A percentile compares a stretch with the other conserved stretches of the same genome.
Conservation (phyloP, 306 rosid species). For the Corylus heterophylla region DNA sequence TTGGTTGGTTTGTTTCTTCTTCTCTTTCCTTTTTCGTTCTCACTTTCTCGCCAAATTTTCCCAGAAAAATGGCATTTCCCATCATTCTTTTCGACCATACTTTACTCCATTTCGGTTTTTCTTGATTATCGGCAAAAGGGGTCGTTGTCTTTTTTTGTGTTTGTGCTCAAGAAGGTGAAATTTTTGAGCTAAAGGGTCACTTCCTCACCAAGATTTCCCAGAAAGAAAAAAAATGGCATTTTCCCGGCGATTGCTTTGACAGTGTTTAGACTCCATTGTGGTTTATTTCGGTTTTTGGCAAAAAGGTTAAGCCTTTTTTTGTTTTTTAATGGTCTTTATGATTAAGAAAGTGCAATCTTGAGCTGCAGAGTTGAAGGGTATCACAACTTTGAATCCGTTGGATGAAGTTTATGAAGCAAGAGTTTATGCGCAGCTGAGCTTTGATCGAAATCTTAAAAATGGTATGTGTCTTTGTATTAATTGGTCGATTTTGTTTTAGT, state of each 20-base stretch:
- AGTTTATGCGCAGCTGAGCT: slow-evolving; percentile 18
- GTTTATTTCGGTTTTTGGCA: slow-evolving; percentile 13
- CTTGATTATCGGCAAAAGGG: slow-evolving; percentile 24
- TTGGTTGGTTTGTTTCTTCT: background rate
- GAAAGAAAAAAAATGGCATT: slow-evolving; percentile 8
- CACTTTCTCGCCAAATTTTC: slow-evolving; percentile 12
- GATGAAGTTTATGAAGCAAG: slow-evolving; percentile 37
- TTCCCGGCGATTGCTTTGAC: slow-evolving; percentile 13
- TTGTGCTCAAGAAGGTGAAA: slow-evolving; percentile 5
- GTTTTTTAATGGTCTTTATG: slow-evolving; percentile 1
- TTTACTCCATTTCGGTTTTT: slow-evolving; percentile 22
- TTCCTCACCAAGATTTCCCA: background rate
- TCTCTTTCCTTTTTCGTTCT: slow-evolving; percentile 9
- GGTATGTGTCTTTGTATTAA: slow-evolving; percentile 40
- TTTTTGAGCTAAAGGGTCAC: slow-evolving; percentile 11
- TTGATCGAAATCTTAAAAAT: slow-evolving; percentile 42
- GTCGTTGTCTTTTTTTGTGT: slow-evolving; percentile 19
- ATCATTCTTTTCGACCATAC: slow-evolving; percentile 7
- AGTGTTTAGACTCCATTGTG: slow-evolving; percentile 18
- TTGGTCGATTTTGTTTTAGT: background rate
- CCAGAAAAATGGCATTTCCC: slow-evolving; percentile 29
- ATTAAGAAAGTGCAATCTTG: slow-evolving; percentile 5
- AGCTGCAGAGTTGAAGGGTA: slow-evolving; percentile 12
- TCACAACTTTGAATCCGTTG: slow-evolving; percentile 27
- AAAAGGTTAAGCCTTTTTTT: slow-evolving; percentile 19